Base-by-base conservation (phyloP, 2,329 filamentous ascomycete genomes). In the Aspergillus costaricaensis region DNA sequence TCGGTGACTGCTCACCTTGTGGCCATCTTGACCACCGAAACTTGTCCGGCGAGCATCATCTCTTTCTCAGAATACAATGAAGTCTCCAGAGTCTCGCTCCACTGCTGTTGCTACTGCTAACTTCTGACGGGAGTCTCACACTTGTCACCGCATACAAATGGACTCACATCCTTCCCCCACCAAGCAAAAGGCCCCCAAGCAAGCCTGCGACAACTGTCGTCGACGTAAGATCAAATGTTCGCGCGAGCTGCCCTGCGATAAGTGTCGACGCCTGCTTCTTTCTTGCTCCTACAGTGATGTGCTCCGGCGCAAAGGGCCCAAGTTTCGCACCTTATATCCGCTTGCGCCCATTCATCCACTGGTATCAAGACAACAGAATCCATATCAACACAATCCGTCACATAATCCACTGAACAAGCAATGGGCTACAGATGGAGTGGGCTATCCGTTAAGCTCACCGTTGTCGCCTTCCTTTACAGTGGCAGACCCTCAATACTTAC, bases 161-260 rank as follows among this genome's bases (percentile, higher is more conserved):
- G 62, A 70, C 59, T 63, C 64, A 21, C 61, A 49, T 56, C 57
- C 58, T 50, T 56, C 39, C 49, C 55, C 63, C 32, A 58, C 63
- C 30, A 63, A 65, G 59, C 66, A 67, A 43, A 68, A 70, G 48
- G 53, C 68, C 23, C 59, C 61, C 23, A 77, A 76, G 59, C 75
- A 77, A 63, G 74, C 76, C 49, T 78, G 76, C 60, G 75, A 78
- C 57, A 77, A 77, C 57, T 80, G 77, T 67, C 72, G 77, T 30
- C 69, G 72, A 15, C 74, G 77, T 50, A 80, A 79, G 59, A 76
- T 80, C 58, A 80, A 77, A 69, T 80, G 77, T 59, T 72, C 71
- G 49, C 74, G 71, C 67, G 76, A 71, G 64, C 68, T 67, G 14
- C 77, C 77, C 2, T 80, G 77, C 64, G 76, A 80, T 53, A 79